Conservation (phyloP, 805 yeast species). For the Wickerhamomyces queroliae region DNA sequence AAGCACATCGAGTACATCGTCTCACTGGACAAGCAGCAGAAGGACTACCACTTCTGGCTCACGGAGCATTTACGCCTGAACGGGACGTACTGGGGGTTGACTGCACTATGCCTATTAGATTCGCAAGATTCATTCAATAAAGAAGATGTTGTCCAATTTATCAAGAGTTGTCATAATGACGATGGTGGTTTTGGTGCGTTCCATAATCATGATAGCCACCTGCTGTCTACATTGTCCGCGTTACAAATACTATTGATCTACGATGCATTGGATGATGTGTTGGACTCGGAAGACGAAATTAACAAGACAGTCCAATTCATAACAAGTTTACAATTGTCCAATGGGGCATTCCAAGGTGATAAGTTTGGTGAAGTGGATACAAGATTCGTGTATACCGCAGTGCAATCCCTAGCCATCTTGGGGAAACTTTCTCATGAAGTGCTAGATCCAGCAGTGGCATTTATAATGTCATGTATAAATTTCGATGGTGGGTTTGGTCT, state of each 20-base stretch:
- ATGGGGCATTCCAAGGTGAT: conserved; percentile 88
- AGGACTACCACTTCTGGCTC: conserved; percentile 76
- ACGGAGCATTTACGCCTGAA: conserved; percentile 86
- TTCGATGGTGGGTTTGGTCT: conserved; percentile 96
- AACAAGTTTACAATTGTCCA: conserved; percentile 26
- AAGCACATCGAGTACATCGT: conserved; percentile 56
- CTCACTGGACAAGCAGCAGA: conserved; percentile 45
- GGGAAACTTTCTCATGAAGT: conserved; percentile 53
- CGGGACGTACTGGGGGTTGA: conserved; percentile 94
- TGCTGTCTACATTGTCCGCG: conserved; percentile 80
- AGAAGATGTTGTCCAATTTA: conserved; percentile 61
- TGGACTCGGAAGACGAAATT: conserved; percentile 27
- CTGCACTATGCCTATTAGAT: conserved; percentile 60
- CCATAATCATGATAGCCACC: conserved; percentile 85
- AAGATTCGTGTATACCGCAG: conserved; percentile 79
- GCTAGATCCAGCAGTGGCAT: conserved; percentile 58
- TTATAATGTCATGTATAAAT: conserved; percentile 67
- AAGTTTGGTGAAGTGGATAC: conserved; percentile 90
- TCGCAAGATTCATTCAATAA: conserved; percentile 52
- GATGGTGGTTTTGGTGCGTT: conserved; percentile 87
- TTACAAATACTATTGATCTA: conserved; percentile 72
- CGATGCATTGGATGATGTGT: conserved; percentile 46
- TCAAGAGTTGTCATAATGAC: conserved; percentile 56
- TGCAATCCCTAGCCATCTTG: conserved; percentile 66
- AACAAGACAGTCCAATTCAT: conserved; percentile 32